These are phyloP conservation scores for Gossypium bickii DNA, from an alignment of 345 rosid genomes.

Conservation along the genomic window DNA sequence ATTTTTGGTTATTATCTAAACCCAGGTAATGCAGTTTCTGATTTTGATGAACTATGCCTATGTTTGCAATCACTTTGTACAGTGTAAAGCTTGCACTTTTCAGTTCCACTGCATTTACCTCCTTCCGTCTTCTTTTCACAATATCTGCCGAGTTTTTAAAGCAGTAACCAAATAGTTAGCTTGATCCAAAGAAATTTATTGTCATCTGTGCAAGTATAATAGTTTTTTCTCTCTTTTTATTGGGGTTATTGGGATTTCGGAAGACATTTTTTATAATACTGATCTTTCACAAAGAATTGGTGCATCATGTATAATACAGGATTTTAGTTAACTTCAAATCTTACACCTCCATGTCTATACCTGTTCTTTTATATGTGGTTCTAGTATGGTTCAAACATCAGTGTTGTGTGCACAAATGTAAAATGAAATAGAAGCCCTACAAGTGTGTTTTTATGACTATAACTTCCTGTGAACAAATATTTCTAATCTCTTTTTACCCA, in stretches of 20 bases:
- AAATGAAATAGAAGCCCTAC: not conserved
- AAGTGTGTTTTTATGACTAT: constrained; percentile 3
- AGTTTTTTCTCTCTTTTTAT: not conserved
- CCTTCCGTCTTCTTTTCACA: constrained; percentile 7
- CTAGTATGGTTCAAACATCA: not conserved
- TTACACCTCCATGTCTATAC: not conserved
- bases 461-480: constrained; percentile 9
- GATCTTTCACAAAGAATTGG: not conserved
- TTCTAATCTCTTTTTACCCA: constrained; percentile 7
- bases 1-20: constrained; percentile 67
- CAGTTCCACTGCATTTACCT: not conserved
- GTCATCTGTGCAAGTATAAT: not conserved
- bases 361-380: not conserved
- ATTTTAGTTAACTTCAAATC: not conserved
- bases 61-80: not conserved
- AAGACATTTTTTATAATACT: not conserved
- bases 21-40: constrained; percentile 49
- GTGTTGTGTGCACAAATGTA: not conserved
- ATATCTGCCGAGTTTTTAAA: not conserved
- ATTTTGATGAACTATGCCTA: constrained; percentile 1
- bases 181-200: not conserved
- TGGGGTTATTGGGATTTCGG: not conserved
- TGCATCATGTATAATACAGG: not conserved
- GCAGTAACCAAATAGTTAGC: not conserved
- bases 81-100: not conserved